phyloP scores from a whole-genome alignment of 2,329 filamentous ascomycete species.

The Colletotrichum liaoningense region DNA sequence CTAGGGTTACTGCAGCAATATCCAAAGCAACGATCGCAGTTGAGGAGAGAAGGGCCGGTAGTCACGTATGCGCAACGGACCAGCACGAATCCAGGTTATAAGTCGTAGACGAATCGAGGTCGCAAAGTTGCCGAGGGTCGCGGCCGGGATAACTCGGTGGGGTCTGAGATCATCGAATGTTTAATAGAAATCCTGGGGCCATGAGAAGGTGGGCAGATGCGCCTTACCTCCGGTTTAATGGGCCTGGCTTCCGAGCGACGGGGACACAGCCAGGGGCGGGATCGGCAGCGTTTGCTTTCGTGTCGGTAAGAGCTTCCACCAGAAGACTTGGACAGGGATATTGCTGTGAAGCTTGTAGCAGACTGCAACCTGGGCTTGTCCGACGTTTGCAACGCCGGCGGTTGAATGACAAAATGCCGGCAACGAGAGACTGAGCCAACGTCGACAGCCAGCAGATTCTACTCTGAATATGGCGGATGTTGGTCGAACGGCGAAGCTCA shows the following conservation, averaged over 20 bases:
- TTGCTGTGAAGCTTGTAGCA: neutral
- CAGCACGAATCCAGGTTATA: conserved; percentile 2
- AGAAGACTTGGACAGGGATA: neutral
- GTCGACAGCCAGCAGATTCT: neutral
- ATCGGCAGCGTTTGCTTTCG: conserved; percentile 13
- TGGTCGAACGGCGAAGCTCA: neutral
- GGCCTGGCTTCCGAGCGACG: conserved; percentile 5
- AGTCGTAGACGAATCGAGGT: conserved; percentile 1
- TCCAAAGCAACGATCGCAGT: neutral
- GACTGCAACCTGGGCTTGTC: neutral
- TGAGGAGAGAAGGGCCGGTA: neutral
- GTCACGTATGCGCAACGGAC: neutral
- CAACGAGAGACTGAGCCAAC: neutral
- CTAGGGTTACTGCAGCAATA: neutral
- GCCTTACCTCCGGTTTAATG: conserved; percentile 14
- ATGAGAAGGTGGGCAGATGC: conserved; percentile 1
- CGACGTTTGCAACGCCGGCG: neutral
- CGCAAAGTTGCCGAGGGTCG: neutral
- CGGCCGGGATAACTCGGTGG: conserved; percentile 12
- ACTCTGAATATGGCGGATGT: neutral
- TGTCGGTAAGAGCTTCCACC: neutral
- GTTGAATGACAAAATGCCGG: neutral
- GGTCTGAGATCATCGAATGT: conserved; percentile 22
- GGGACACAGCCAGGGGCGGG: conserved; percentile 13
- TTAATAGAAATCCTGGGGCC: conserved; percentile 8